phyloP scores from a whole-genome alignment of 306 rosid genomes.

The Quercus gilva region DNA sequence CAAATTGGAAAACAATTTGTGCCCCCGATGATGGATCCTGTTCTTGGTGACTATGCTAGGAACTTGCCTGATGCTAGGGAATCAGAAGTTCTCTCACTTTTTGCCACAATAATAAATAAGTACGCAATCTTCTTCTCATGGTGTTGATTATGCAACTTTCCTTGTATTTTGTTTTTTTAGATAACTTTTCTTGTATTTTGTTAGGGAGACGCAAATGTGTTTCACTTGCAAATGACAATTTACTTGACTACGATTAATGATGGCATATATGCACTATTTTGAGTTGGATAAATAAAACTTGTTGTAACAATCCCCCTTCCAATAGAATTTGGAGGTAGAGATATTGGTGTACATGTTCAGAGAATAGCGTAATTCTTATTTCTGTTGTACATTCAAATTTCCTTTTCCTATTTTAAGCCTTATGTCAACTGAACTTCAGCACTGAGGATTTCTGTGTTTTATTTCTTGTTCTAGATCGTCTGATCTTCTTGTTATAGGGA shows the following conservation, averaged over 20 bases:
- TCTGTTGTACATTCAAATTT: not conserved
- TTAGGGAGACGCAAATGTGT: not conserved
- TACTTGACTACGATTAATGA: not conserved
- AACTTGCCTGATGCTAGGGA: constrained; percentile 99
- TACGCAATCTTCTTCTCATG: constrained; percentile 32
- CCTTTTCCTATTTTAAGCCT: not conserved
- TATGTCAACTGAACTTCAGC: not conserved
- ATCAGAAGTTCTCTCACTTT: constrained; percentile 93
- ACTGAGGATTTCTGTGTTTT: not conserved
- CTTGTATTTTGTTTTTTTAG: not conserved
- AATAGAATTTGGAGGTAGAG: not conserved
- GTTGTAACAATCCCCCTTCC: not conserved
- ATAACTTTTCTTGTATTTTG: too few relatives aligned
- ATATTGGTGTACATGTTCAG: not conserved
- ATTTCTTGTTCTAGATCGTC: not conserved
- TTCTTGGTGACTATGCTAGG: constrained; percentile 92
- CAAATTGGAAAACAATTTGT: constrained; percentile 97
- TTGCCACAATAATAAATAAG: constrained; percentile 96
- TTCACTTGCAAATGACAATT: not conserved
- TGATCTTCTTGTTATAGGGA: not conserved
- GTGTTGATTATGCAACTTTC: not conserved
- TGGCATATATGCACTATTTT: not conserved
- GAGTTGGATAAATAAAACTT: not conserved
- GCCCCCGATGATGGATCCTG: constrained; percentile 99
- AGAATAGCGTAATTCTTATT: not conserved